phyloP scores from a whole-genome alignment of 257 asterid genomes.

The Nyctanthes arbortristis region DNA sequence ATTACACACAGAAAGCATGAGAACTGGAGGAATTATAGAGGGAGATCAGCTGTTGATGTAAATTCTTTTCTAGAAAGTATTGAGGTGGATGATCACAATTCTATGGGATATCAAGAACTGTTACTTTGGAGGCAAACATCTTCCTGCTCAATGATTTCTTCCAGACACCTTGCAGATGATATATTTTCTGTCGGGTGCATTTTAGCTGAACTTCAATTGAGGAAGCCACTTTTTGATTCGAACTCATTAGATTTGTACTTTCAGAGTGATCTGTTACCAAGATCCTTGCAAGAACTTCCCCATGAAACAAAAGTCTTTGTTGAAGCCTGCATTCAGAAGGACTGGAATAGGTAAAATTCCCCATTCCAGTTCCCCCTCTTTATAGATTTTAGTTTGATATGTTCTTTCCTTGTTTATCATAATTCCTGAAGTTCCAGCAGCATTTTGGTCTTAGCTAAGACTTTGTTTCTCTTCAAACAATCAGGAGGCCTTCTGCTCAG shows the following conservation, averaged over 20 bases:
- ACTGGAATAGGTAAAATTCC: conserved; percentile 71
- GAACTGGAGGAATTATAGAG: conserved; percentile 22
- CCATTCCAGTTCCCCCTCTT: conserved; percentile 17
- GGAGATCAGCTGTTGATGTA: conserved; percentile 43
- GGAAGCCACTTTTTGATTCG: conserved; percentile 79
- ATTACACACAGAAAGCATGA: conserved; percentile 31
- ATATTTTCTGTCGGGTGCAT: conserved; percentile 91
- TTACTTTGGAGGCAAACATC: conserved; percentile 67
- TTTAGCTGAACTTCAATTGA: conserved; percentile 82
- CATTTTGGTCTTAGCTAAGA: conserved; percentile 18
- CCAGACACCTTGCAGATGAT: conserved; percentile 65
- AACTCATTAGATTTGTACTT: conserved; percentile 52
- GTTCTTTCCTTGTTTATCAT: conserved; percentile 6
- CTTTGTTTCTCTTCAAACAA: conserved; percentile 24
- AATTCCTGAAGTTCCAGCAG: background rate
- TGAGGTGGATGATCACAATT: conserved; percentile 63
- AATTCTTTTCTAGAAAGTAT: conserved; percentile 61
- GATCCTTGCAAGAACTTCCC: conserved; percentile 70
- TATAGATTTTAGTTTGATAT: conserved; percentile 11
- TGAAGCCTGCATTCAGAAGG: conserved; percentile 80
- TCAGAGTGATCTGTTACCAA: conserved; percentile 68
- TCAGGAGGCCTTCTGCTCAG: conserved; percentile 94
- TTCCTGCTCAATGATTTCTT: conserved; percentile 36
- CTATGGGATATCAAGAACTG: conserved; percentile 76
- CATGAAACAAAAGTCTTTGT: conserved; percentile 58